These are phyloP conservation scores for Sphagnum magellanicum DNA, from an alignment of 228 moss, liverwort and hornwort genomes.

Conservation along the genomic window DNA sequence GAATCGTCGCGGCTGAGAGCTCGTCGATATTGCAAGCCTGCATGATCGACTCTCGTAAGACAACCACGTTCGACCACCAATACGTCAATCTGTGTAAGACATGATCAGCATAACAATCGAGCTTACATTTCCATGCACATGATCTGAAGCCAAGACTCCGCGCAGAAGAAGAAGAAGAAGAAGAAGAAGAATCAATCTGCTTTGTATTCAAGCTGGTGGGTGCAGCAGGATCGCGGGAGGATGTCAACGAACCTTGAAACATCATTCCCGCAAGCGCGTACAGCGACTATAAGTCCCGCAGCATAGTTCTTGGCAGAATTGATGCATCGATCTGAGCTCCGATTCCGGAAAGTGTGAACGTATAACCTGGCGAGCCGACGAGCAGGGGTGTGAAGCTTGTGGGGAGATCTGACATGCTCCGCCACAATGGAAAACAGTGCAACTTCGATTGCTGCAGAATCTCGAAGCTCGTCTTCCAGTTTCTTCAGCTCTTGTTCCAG, in stretches of 20 bases:
- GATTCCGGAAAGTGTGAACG: constrained; percentile 27
- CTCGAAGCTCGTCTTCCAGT: constrained; percentile 40
- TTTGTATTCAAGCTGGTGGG: neutral
- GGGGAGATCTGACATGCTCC: constrained; percentile 44
- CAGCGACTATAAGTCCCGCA: constrained; percentile 34
- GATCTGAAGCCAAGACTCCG: too few species aligned
- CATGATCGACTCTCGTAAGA: constrained; percentile 22
- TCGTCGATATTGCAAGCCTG: constrained; percentile 24
- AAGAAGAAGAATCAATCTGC: too few species aligned
- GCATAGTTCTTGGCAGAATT: constrained; percentile 34
- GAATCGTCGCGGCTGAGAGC: constrained; percentile 14
- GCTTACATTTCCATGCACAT: neutral
- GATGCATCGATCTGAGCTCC: constrained; percentile 31
- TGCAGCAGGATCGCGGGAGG: neutral
- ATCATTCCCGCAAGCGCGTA: constrained; percentile 48
- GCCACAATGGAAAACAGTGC: constrained; percentile 40
- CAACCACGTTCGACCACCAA: constrained; percentile 60
- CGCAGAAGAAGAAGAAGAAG: too few species aligned
- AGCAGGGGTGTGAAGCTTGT: constrained; percentile 54
- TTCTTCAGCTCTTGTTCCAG: constrained; percentile 13
- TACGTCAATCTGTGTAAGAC: constrained; percentile 32
- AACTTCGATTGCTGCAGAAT: constrained; percentile 42
- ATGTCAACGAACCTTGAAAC: constrained; percentile 28
- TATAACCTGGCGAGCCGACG: constrained; percentile 49
- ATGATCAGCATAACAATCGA: constrained; percentile 15